These are phyloP conservation scores for Platanus orientalis DNA, from an alignment of 164 flowering plant species.

Conservation along the genomic window DNA sequence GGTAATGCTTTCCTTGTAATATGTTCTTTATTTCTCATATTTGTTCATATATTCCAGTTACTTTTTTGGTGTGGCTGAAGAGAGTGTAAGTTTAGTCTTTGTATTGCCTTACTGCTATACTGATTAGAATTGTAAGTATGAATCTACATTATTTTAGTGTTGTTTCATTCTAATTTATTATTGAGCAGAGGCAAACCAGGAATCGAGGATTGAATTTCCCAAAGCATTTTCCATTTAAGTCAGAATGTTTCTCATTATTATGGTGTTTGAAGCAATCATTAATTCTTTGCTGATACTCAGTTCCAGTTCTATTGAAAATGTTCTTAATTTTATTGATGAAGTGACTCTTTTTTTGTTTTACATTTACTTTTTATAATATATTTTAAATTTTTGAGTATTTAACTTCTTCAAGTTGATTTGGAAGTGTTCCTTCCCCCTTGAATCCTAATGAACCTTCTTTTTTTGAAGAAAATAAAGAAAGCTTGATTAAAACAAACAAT, in stretches of 20 bases:
- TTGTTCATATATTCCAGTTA: no score
- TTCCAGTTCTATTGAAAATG: background rate
- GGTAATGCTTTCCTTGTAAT: no score
- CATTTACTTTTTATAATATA: background rate
- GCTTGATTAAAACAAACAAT: no score
- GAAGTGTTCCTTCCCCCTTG: no score
- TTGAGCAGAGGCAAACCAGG: slow-evolving; percentile 27
- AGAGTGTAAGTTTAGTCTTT: slow-evolving; percentile 6
- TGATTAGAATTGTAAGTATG: background rate
- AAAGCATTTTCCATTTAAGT: slow-evolving; percentile 30
- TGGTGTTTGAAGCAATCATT: background rate
- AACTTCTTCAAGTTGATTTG: no score
- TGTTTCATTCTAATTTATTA: background rate
- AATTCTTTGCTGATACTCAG: no score
- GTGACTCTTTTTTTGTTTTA: background rate
- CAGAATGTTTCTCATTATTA: background rate
- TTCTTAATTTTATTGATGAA: background rate
- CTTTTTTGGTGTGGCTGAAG: no score
- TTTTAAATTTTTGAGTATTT: no score
- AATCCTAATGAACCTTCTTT: no score
- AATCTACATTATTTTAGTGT: slow-evolving; percentile 2
- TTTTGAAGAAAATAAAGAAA: no score
- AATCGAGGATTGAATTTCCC: slow-evolving; percentile 14
- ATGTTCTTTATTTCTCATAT: no score
- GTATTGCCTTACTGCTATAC: background rate